These are phyloP conservation scores for Penicillium mononematosum DNA, from an alignment of 495 filamentous ascomycete genomes.

Conservation along the genomic window DNA sequence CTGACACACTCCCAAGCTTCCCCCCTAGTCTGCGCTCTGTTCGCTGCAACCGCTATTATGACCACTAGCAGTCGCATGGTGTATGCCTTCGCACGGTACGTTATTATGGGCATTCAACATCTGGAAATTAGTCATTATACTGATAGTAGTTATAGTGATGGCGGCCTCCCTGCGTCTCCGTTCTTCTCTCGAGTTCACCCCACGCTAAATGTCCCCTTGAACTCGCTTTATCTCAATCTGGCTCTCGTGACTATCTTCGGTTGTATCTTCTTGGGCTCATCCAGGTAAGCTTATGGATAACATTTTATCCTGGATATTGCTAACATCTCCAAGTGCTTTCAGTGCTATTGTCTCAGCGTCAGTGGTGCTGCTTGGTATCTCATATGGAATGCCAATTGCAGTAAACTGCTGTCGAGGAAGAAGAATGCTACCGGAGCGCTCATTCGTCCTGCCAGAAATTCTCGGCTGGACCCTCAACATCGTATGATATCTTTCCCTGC, in stretches of 20 bases:
- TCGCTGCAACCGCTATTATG: slow-evolving; percentile 70
- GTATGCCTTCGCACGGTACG: slow-evolving; percentile 65
- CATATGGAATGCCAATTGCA: slow-evolving; percentile 69
- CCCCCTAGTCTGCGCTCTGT: slow-evolving; percentile 71
- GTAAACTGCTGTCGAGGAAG: slow-evolving; percentile 67
- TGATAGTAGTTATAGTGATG: slow-evolving; percentile 49
- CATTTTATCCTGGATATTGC: not conserved
- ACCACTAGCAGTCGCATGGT: slow-evolving; percentile 75
- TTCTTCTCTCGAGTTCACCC: slow-evolving; percentile 65
- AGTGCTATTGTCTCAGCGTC: slow-evolving; percentile 68
- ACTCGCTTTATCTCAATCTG: slow-evolving; percentile 66
- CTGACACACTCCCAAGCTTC: slow-evolving; percentile 44
- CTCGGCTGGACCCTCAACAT: slow-evolving; percentile 55
- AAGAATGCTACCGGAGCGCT: slow-evolving; percentile 59
- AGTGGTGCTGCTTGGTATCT: slow-evolving; percentile 67
- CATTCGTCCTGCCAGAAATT: slow-evolving; percentile 56
- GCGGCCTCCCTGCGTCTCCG: slow-evolving; percentile 64
- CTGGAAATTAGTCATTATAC: not conserved
- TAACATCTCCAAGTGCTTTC: slow-evolving; percentile 38
- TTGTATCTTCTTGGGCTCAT: slow-evolving; percentile 72
- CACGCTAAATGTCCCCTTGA: slow-evolving; percentile 63
- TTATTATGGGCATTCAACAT: not conserved
- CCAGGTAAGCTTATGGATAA: slow-evolving; percentile 34
- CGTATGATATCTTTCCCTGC: slow-evolving; percentile 21
- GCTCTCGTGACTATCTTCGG: slow-evolving; percentile 67